Conservation (phyloP, 768 basidiomycete species). For the Leccinellum rugosiceps region DNA sequence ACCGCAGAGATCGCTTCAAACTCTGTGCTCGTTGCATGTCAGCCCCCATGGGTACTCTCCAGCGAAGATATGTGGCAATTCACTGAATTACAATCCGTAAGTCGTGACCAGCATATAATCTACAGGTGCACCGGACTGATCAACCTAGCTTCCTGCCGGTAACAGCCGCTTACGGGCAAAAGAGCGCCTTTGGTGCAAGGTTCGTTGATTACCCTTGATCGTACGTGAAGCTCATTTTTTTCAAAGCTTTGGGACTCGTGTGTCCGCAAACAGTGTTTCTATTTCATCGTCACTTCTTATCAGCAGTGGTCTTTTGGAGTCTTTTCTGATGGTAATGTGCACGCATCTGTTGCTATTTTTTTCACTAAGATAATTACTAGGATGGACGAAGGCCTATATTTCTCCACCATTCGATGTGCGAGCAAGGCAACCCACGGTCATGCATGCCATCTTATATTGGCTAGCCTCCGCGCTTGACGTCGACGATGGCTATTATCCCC, state of each 20-base stretch:
- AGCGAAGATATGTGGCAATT: constrained; percentile 54
- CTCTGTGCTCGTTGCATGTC: constrained; percentile 52
- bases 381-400: constrained; percentile 53
- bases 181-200: constrained; percentile 62
- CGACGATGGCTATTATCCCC: constrained; percentile 29
- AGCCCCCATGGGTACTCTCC: constrained; percentile 59
- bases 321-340: constrained; percentile 49
- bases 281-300: constrained; percentile 60
- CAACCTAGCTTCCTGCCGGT: constrained; percentile 25
- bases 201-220: constrained; percentile 16
- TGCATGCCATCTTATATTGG: constrained; percentile 56
- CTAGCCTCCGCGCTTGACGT: constrained; percentile 45
- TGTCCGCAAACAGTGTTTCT: constrained; percentile 43
- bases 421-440: constrained; percentile 44
- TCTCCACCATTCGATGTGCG: constrained; percentile 43
- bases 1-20: constrained; percentile 28
- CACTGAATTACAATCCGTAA: constrained; percentile 35
- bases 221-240: constrained; percentile 7
- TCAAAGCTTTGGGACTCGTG: constrained; percentile 53
- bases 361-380: constrained; percentile 30
- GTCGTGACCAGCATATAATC: constrained; percentile 1
- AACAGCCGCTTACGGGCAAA: constrained; percentile 45
- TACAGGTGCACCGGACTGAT: background rate
- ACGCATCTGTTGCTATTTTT: background rate
- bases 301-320: constrained; percentile 60